Percentiles rank a stretch among this genome's conserved stretches.
Evolutionary conservation across 192 early-diverging fungal species (phyloP).

Genomic region (Coemansia javaensis): DNA sequence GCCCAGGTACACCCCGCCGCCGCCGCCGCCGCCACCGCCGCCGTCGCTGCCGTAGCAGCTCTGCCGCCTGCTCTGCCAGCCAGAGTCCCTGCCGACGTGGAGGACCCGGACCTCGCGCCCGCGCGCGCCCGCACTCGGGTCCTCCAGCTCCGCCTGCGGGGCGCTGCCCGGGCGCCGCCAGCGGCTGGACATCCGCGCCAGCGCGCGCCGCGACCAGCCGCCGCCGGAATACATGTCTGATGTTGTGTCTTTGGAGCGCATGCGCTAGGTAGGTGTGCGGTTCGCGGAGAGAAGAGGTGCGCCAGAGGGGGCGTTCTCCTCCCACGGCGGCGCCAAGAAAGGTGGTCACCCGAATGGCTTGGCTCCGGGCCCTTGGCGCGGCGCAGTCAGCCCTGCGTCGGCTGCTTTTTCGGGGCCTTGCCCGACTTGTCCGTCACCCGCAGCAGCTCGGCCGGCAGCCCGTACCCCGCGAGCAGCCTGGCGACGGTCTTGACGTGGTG

Average conservation of each 20-base stretch:
- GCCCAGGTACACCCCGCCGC: not conserved
- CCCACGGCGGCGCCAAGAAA: too few species aligned
- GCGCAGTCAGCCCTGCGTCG: not conserved
- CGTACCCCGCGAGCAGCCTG: constrained; percentile 28
- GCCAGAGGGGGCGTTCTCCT: too few species aligned
- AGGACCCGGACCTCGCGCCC: not conserved
- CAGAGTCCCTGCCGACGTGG: not conserved
- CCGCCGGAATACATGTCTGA: too few species aligned
- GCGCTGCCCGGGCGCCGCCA: not conserved
- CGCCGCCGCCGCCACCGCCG: too few species aligned
- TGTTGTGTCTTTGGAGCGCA: too few species aligned
- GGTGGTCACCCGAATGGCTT: too few species aligned
- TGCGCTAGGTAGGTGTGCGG: too few species aligned
- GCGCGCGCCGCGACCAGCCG: too few species aligned
- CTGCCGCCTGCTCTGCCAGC: too few species aligned
- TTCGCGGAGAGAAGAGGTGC: too few species aligned
- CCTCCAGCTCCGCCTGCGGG: not conserved
- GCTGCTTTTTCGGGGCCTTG: constrained; percentile 33
- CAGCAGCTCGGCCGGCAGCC: constrained; percentile 24
- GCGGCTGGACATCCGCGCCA: not conserved
- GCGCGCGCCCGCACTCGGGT: not conserved
- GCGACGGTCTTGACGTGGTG: constrained; percentile 33
- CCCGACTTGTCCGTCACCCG: constrained; percentile 35
- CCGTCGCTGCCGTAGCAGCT: not conserved
- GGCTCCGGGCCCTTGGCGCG: not conserved